Evolutionary conservation across 2,329 filamentous ascomycete genomes (phyloP), one percentile per base, ranked within the genome.

Genomic region (Sporothrix dimorphospora): DNA sequence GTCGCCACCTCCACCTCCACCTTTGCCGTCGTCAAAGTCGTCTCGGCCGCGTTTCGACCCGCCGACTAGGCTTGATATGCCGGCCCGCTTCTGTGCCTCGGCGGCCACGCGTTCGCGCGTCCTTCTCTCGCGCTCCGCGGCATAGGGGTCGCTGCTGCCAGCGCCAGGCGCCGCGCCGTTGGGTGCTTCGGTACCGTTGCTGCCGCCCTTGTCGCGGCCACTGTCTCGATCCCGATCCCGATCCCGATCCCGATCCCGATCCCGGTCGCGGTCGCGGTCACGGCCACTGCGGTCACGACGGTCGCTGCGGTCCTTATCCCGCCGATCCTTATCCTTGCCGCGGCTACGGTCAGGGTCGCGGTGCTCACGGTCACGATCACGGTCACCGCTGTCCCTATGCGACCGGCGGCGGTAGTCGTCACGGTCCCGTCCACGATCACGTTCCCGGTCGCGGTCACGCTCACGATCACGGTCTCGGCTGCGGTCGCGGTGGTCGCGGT

Each of bases 61-160:
- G 53, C 84, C 82, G 51, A 81, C 80, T 40, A 86, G 77, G 69
- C 87, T 84, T 59, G 89, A 85, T 80, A 91, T 88, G 47, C 88
- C 86, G 1, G 76, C 75, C 24, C 75, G 74, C 70, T 77, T 77
- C 80, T 92, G 89, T 51, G 89, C 88, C 80, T 93, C 91, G 77
- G 90, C 91, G 14, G 91, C 83, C 69, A 92, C 82, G 34, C 91
- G 85, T 79, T 92, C 90, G 61, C 90, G 85, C 77, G 91, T 87
- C 19, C 89, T 83, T 14, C 87, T 88, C 78, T 92, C 90, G 27
- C 91, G 88, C 79, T 93, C 91, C 0, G 90, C 83, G 1, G 91
- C 90, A 79, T 92, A 90, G n/a, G 88, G 85, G 75, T 92, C 89
- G 73, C 69, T 53, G 66, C 67, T 66, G 27, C 61, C 53, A 21